phyloP scores from a whole-genome alignment of 139 green algal genomes.

The Micromonas commoda region DNA sequence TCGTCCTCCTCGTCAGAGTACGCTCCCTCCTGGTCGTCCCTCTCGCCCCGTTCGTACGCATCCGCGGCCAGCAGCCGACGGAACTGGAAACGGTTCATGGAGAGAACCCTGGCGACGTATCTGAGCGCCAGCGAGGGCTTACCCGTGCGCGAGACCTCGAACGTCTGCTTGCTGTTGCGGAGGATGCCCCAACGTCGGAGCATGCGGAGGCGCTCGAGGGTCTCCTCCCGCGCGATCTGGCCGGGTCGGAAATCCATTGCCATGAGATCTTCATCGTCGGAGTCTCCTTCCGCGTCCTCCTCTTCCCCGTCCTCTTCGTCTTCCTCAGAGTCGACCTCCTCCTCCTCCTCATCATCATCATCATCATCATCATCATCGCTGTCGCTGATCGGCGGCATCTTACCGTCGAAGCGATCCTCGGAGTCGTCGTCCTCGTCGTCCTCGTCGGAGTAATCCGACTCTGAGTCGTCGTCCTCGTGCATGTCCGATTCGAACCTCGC shows the following conservation, averaged over 20 bases:
- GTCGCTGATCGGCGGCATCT: no score
- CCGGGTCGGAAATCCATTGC: no score
- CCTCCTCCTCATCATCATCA: no score
- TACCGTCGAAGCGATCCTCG: neutral
- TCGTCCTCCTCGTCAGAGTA: conserved; percentile 1
- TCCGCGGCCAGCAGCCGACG: neutral
- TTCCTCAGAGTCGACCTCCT: no score
- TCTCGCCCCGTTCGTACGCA: neutral
- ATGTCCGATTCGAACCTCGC: neutral
- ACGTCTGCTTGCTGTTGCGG: neutral
- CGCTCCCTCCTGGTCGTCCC: neutral
- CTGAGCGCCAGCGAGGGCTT: neutral
- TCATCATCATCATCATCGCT: no score
- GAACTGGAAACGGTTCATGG: neutral
- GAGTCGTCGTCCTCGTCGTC: conserved; percentile 3
- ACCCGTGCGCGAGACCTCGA: neutral
- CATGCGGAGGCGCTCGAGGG: neutral
- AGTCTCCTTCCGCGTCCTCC: no score
- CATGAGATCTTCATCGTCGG: no score
- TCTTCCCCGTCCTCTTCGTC: no score
- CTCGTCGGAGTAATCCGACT: neutral
- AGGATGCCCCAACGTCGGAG: neutral
- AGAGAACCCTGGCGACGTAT: neutral
- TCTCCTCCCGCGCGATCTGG: neutral
- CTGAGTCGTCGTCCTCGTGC: neutral